Evolutionary conservation across 257 asterid genomes (phyloP), one percentile per base, ranked within the genome.

Genomic region (Datura wrightii): DNA sequence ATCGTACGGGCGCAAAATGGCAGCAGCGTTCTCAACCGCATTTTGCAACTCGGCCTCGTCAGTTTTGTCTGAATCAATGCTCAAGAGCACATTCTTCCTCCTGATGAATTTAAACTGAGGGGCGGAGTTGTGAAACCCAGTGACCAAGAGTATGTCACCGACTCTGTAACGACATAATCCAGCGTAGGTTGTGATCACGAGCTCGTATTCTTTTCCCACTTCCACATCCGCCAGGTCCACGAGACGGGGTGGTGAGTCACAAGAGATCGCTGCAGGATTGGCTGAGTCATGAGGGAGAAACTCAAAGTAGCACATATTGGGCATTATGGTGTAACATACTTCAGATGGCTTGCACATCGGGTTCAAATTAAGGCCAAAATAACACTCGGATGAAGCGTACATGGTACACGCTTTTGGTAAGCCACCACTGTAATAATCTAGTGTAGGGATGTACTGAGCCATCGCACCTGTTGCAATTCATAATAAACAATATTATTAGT

Each of bases 351-450:
- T 85, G 2, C 86, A 84, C 96, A 92, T 89, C 18, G 98, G 98
- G 34, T 89, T 89, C 24, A 94, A 34, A 46, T 94, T 94, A 8
- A 93, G 91, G 3, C 98, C 98, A 19, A 94, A 94, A 67, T 91
- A 94, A 62, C 98, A 94, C 52, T 94, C 97, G 6, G 98, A 94
- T 0, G 98, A 94, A 0, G 97, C 98, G 55, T 95, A 95, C 97
- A 93, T 92, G 3, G 97, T 93, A 78, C 97, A 93, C 1, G 97
- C 88, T 8, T 87, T 86, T 3, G 98, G 98, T n/a, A 95, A 79
- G 2, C 95, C 89, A 4, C 97, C 97, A 54, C 98, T 94, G 83
- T 93, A 94, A 85, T 88, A 92, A 84, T 94, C 94, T 5, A 94
- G 94, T 1, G 92, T 90, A 0, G 94, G 97, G 15, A 94, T 94